Evolutionary conservation across 164 flowering plant genomes (phyloP), one percentile per base, ranked within the genome.

Genomic region (Vitis amurensis): DNA sequence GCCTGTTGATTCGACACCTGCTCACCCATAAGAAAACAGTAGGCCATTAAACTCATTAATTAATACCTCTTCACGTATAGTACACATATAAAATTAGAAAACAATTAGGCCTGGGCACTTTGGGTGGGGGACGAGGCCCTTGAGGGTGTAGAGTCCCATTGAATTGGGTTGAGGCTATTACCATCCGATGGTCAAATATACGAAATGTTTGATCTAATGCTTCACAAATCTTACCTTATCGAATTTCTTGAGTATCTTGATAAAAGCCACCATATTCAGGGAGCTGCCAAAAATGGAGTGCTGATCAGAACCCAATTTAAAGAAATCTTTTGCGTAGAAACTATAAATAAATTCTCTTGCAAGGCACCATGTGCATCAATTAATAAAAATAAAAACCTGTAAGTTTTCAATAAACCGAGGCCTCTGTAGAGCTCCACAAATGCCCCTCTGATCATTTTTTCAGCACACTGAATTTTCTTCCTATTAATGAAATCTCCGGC

Each of bases 361-460:
- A 23, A 23, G 27, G 27, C 27, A 23, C 2, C 27, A 2, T 23
- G 27, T 23, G 27, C 27, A 23, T 1, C 27, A 23, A 23, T 23
- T 23, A 11, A 61, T 17, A 61, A 19, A 52, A 31, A 49, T 9
- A 70, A 0, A 61, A 63, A 81, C 99, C 99, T 88, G 87, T 89
- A 96, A 68, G 92, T 93, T 75, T 86, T 91, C 4, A 96, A 79
- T 2, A 96, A 81, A 16, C 88, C 91, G 60, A 92, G 95, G 37
- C 97, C 98, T 71, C 80, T 77, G 74, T 96, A 96, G 74, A 96
- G 94, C 78, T 96, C 99, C 30, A 96, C 97, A 73, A 87, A 96
- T 13, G 98, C 97, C 0, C 87, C 85, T 73, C 98, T 73, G 10
- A 95, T 93, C 91, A 90, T 93, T 80, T 95, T 95, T 66, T 93